A percentile compares a stretch with the other conserved stretches of the same genome.
Conservation (phyloP, 2,329 filamentous ascomycete species). For the Trichoderma sp. region DNA sequence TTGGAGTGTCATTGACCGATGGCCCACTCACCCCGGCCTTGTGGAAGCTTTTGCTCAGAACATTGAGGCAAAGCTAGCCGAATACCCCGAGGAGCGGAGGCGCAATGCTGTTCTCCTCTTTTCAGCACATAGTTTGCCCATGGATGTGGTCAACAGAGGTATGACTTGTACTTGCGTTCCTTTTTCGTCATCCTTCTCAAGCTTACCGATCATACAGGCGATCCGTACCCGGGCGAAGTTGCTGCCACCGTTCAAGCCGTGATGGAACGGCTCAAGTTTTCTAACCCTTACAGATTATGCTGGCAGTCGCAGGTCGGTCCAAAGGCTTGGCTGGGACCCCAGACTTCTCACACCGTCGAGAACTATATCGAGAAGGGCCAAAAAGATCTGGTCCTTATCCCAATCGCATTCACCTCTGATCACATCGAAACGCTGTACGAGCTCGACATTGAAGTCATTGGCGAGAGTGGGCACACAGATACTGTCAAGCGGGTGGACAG, state of each 20-base stretch:
- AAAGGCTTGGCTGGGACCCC: slow-evolving; percentile 90
- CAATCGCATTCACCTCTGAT: slow-evolving; percentile 97
- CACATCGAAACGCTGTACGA: slow-evolving; percentile 98
- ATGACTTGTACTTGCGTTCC: slow-evolving; percentile 19
- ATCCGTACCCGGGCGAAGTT: slow-evolving; percentile 93
- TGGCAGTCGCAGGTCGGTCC: slow-evolving; percentile 99
- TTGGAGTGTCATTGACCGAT: slow-evolving; percentile 98
- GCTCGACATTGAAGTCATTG: slow-evolving; percentile 90
- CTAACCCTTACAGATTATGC: slow-evolving; percentile 87
- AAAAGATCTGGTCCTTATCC: slow-evolving; percentile 85
- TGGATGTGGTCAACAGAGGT: slow-evolving; percentile 95
- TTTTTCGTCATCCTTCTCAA: slow-evolving; percentile 27
- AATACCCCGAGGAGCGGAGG: slow-evolving; percentile 78
- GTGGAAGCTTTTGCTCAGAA: slow-evolving; percentile 91
- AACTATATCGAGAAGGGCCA: slow-evolving; percentile 88
- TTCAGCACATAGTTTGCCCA: slow-evolving; percentile 92
- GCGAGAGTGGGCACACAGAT: slow-evolving; percentile 73
- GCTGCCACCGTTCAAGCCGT: slow-evolving; percentile 94
- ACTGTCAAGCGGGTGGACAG: slow-evolving; percentile 88
- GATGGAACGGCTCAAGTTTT: slow-evolving; percentile 85
- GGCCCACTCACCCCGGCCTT: slow-evolving; percentile 87
- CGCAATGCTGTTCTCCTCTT: slow-evolving; percentile 84
- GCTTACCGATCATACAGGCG: slow-evolving; percentile 50
- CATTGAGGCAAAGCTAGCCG: slow-evolving; percentile 78
- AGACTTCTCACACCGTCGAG: slow-evolving; percentile 84